These are phyloP conservation scores for Schoenoplectus triqueter DNA, from an alignment of 202 grass and related monocot species.

Conservation along the genomic window DNA sequence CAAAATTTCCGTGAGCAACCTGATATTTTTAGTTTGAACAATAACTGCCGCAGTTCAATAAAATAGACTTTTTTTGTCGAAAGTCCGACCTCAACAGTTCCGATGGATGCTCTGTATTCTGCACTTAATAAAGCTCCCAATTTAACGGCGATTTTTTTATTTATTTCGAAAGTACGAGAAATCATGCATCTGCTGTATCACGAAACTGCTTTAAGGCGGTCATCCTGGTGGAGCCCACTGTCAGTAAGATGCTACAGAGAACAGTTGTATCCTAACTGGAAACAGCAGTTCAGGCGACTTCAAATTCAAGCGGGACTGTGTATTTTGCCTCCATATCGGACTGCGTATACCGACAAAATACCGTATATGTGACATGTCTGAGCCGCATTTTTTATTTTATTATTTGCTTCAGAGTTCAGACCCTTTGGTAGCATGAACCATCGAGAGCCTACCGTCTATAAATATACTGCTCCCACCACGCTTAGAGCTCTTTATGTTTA, in stretches of 20 bases:
- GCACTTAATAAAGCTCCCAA: too few relatives aligned
- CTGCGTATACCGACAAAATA: background rate
- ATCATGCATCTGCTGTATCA: too few relatives aligned
- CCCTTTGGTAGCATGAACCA: background rate
- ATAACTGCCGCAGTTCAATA: background rate
- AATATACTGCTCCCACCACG: conserved; percentile 23
- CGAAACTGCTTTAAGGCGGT: too few relatives aligned
- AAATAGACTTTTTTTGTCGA: background rate
- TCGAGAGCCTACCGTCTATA: background rate
- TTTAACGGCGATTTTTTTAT: too few relatives aligned
- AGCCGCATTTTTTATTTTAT: background rate
- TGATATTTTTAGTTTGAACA: background rate
- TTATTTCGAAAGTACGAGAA: too few relatives aligned
- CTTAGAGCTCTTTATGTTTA: background rate
- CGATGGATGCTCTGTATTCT: background rate
- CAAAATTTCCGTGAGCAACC: background rate
- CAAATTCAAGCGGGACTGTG: background rate
- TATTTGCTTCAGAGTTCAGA: background rate
- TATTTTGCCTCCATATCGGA: background rate
- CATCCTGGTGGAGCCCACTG: background rate
- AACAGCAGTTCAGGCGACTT: background rate
- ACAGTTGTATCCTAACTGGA: background rate
- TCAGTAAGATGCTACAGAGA: background rate
- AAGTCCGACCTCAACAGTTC: background rate
- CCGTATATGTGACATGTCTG: background rate